These are phyloP conservation scores for Arachis stenosperma DNA, from an alignment of 306 rosid genomes.

Conservation along the genomic window DNA sequence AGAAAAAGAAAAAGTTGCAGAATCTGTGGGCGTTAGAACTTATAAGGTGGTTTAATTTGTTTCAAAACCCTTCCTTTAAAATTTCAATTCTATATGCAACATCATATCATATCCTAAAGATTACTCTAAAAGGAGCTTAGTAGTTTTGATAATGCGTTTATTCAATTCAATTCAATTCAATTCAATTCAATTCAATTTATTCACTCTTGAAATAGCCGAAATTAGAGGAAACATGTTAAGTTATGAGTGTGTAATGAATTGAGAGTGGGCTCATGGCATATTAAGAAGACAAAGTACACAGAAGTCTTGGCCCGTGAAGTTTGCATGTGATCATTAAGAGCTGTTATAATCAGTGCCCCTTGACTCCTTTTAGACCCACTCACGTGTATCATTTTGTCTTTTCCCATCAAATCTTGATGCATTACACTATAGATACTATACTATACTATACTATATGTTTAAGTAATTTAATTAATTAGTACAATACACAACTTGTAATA, in stretches of 20 bases:
- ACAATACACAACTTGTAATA: neutral
- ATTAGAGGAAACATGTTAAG: constrained; percentile 11
- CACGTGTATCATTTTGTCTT: constrained; percentile 69
- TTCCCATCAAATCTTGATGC: constrained; percentile 45
- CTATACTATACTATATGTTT: too few species aligned
- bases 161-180: neutral
- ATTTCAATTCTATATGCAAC: neutral
- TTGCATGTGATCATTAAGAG: constrained; percentile 80
- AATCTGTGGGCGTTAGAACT: constrained; percentile 37
- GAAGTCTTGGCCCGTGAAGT: constrained; percentile 68
- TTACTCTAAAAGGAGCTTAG: neutral
- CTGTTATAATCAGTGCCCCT: constrained; percentile 79
- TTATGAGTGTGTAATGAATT: constrained; percentile 18
- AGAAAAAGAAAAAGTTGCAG: neutral
- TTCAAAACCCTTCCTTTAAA: neutral
- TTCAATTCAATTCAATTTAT: neutral
- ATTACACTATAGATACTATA: neutral
- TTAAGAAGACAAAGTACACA: constrained; percentile 52
- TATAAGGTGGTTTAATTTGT: neutral
- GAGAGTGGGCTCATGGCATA: constrained; percentile 37
- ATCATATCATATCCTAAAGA: neutral
- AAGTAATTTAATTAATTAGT: too few species aligned
- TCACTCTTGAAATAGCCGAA: neutral
- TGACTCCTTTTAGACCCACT: constrained; percentile 69
- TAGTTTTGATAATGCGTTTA: neutral